Base-by-base conservation (phyloP, 768 basidiomycete species). In the Dioszegia crocea region DNA sequence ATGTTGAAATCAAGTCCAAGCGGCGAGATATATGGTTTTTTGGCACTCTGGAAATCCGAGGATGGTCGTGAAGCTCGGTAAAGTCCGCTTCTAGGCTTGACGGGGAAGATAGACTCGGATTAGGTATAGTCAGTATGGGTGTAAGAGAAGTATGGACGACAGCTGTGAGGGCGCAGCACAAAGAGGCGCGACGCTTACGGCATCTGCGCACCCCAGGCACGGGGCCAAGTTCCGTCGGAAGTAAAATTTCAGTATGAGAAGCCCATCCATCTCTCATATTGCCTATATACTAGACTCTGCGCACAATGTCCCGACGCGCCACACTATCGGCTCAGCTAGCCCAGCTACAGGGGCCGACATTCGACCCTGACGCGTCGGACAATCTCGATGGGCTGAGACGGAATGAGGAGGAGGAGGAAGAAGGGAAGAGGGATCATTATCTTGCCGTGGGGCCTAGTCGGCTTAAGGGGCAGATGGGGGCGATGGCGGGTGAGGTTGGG, bases 371-470 rank as follows among this genome's bases (percentile, higher is more conserved):
- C 11, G 90, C 91, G 74, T 84, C 86, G 63, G 79, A 80, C 60
- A 83, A 80, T 30, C 71, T 77, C 19, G 80, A 83, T 65, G 74
- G 76, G 78, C 46, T 80, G 82, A 55, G 46, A 45, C 58, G 21
- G 38, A 30, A 21, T 3, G 17, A 14, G 16, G 43, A 45, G n/a
- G 54, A 53, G 16, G 47, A 43, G 16, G 58, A 82, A 41, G 61
- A 75, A 36, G 74, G 67, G 2, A 53, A 78, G 0, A 81, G 86
- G 66, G 86, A 86, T 65, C 91, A 94, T 77, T 96, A 94, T 75
- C 70, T 90, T 41, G 85, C 88, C 66, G 88, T 93, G 38, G 89
- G 88, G 88, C 84, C 84, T 10, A 91, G 89, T 59, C 77, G 82
- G 30, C 71, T 94, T 51, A 82, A 88, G 29, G 86, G 82, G 68